Conservation (phyloP, 768 basidiomycete genomes). For the Tulasnella sp. region DNA sequence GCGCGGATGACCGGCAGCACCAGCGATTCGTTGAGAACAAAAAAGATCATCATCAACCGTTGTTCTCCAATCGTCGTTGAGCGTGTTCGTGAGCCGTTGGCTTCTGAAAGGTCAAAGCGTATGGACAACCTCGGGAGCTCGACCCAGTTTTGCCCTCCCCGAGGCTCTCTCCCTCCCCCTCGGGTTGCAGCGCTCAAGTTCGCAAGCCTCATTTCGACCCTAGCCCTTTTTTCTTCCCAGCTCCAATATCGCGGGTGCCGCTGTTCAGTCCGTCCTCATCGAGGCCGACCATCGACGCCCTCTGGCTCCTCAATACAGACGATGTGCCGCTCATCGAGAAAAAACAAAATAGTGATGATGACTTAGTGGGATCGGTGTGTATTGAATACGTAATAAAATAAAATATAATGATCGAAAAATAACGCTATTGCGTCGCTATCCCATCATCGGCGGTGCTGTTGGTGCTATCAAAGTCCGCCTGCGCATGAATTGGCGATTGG, state of each 20-base stretch:
- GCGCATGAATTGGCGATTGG: not conserved
- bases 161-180: not conserved
- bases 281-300: not conserved
- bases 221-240: not conserved
- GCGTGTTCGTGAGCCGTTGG: not conserved
- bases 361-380: not conserved
- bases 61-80: too few relatives aligned
- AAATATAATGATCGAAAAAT: not conserved
- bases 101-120: not conserved
- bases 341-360: not conserved
- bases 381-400: not conserved
- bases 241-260: not conserved
- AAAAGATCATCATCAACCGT: too few relatives aligned
- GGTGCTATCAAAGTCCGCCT: not conserved
- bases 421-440: not conserved
- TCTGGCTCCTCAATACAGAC: not conserved
- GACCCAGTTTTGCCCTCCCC: not conserved
- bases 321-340: not conserved
- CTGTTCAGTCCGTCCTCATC: not conserved
- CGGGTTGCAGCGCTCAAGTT: not conserved
- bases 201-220: slow-evolving; percentile 4
- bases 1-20: not conserved
- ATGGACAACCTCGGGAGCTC: not conserved
- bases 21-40: not conserved
- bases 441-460: not conserved